phyloP scores from a whole-genome alignment of 2,329 filamentous ascomycete genomes.

The Penicillium sp. region DNA sequence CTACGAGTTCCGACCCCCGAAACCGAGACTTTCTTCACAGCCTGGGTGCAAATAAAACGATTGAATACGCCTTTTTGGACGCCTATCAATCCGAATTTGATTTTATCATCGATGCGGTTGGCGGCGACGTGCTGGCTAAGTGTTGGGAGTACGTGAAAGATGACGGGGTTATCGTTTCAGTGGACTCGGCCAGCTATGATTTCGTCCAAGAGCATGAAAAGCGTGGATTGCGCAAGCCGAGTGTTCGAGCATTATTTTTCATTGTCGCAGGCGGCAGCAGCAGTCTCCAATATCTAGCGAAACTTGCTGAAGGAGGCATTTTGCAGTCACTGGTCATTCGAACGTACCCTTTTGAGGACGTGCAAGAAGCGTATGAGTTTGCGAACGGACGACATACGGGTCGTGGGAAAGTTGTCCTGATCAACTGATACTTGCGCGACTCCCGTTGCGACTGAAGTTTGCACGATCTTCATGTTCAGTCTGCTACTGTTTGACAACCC shows the following conservation, averaged over 20 bases:
- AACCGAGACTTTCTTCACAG: background rate
- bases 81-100: slow-evolving; percentile 14
- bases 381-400: background rate
- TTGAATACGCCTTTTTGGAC: background rate
- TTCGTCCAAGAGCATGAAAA: background rate
- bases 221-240: background rate
- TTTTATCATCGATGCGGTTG: slow-evolving; percentile 37
- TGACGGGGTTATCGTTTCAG: slow-evolving; percentile 36
- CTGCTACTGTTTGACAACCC: background rate
- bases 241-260: background rate
- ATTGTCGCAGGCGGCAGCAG: background rate
- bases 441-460: background rate
- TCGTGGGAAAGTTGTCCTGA: background rate
- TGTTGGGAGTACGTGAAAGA: slow-evolving; percentile 34
- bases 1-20: background rate
- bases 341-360: background rate
- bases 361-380: background rate
- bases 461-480: background rate
- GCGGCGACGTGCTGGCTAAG: slow-evolving; percentile 28
- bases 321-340: background rate
- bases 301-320: background rate
- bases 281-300: background rate
- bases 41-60: background rate
- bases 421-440: background rate
- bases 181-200: slow-evolving; percentile 12